Evolutionary conservation across 1,284 basidiomycete genomes (phyloP).

Genomic region (Ceratobasidium sp.): DNA sequence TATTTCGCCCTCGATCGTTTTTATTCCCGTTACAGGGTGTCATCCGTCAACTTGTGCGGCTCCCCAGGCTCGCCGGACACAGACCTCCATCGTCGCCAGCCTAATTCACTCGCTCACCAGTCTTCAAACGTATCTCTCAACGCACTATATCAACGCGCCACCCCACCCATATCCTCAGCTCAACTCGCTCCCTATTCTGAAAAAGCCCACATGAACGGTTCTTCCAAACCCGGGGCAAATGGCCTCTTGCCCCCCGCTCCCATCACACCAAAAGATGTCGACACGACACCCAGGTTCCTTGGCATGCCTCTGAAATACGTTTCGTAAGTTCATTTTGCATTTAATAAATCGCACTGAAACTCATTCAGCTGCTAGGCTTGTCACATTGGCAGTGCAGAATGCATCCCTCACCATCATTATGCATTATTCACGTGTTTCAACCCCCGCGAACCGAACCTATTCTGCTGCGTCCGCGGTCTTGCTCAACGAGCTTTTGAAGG

Average conservation of each 20-base stretch:
- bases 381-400: constrained; percentile 93
- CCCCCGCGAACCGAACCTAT: constrained; percentile 76
- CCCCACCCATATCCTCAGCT: neutral
- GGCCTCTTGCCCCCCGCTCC: constrained; percentile 31
- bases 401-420: constrained; percentile 87
- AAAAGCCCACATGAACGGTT: constrained; percentile 27
- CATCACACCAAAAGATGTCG: constrained; percentile 35
- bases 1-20: neutral
- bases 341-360: constrained; percentile 15
- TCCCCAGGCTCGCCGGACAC: constrained; percentile 39
- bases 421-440: constrained; percentile 90
- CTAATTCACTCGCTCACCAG: constrained; percentile 28
- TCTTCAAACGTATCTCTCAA: constrained; percentile 27
- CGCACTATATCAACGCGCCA: constrained; percentile 17
- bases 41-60: constrained; percentile 38
- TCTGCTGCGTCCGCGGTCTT: constrained; percentile 91
- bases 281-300: constrained; percentile 60
- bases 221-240: constrained; percentile 3
- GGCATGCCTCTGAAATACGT: constrained; percentile 79
- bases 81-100: constrained; percentile 33
- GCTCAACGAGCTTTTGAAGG: constrained; percentile 91
- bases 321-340: constrained; percentile 62
- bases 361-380: constrained; percentile 60
- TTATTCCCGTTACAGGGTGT: constrained; percentile 14
- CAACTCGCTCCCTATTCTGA: constrained; percentile 15